These are phyloP conservation scores for Emergomyces orientalis DNA, from an alignment of 2,329 filamentous ascomycete species.

Conservation along the genomic window DNA sequence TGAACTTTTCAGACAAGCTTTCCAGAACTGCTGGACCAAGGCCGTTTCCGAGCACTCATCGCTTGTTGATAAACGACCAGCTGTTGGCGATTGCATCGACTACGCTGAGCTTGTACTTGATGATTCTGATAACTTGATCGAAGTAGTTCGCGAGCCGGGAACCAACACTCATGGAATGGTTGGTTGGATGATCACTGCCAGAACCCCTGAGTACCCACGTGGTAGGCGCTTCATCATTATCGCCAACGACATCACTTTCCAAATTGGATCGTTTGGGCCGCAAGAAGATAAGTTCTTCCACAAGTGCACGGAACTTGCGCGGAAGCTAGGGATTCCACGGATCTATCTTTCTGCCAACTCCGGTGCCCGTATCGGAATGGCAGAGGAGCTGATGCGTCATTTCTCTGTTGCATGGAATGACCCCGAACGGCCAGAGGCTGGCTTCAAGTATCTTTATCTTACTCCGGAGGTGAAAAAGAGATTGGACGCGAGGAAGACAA, in stretches of 20 bases:
- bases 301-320: slow-evolving; percentile 94
- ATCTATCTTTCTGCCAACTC: slow-evolving; percentile 99
- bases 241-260: slow-evolving; percentile 98
- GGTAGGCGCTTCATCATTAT: slow-evolving; percentile 91
- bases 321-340: slow-evolving; percentile 87
- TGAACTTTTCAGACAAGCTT: slow-evolving; percentile 94
- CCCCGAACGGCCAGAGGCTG: slow-evolving; percentile 64
- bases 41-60: slow-evolving; percentile 63
- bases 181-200: slow-evolving; percentile 90
- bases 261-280: slow-evolving; percentile 95
- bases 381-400: slow-evolving; percentile 91
- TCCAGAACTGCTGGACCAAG: slow-evolving; percentile 87
- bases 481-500: slow-evolving; percentile 67
- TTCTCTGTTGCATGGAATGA: slow-evolving; percentile 98
- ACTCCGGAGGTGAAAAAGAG: slow-evolving; percentile 76
- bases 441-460: slow-evolving; percentile 96
- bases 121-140: slow-evolving; percentile 80
- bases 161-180: slow-evolving; percentile 98
- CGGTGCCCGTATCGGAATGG: slow-evolving; percentile 91
- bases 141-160: slow-evolving; percentile 89
- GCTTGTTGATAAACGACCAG: slow-evolving; percentile 70
- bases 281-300: slow-evolving; percentile 97
- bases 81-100: slow-evolving; percentile 81
- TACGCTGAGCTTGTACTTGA: slow-evolving; percentile 92
- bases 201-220: slow-evolving; percentile 87